Evolutionary conservation across 495 filamentous ascomycete species (phyloP), one percentile per base, ranked within the genome.

Genomic region (Trichoderma erinaceum): DNA sequence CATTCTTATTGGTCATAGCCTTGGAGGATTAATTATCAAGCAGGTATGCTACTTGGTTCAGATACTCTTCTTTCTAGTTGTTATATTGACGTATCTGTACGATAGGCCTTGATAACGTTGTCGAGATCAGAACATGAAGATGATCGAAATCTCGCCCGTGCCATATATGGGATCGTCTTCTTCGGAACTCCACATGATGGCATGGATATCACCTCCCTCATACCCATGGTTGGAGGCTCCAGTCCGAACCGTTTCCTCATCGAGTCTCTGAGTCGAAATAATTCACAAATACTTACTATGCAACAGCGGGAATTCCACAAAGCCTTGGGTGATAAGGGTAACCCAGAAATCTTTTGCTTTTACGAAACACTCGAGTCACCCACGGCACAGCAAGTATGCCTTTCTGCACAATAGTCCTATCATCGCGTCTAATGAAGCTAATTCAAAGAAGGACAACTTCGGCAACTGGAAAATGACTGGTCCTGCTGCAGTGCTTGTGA

Each of bases 381-480:
- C 25, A 52, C 48, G 6, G 48, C 48, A 10, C n/a, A 52, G 10
- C 48, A 6, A 52, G 48, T 52, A 52, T 21, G 7, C 10, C 7
- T 10, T n/a, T 10, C 7, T n/a, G 11, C 15, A n/a, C 29, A 29
- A 29, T 29, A 52, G 4, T 52, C 25, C 18, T 18, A 46, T 5
- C 12, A 46, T 21, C 25, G 10, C 18, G 4, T 52, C 25, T 21
- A 25, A 1, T 21, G 3, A n/a, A 18, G 6, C 16, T 52, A 52
- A 23, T 10, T 52, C 4, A n/a, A 52, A n/a, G 2, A 6, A 52
- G n/a, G 48, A 52, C 0, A 23, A 25, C 0, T 3, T 2, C 10
- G 48, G 48, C 48, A 7, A 52, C n/a, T 52, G n/a, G 48, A 52
- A 11, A 52, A 52, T 52, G 48, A 52, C n/a, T 25, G n/a, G 48